Evolutionary conservation across 768 basidiomycete genomes (phyloP).

Genomic region (Hydnum rufescens): DNA sequence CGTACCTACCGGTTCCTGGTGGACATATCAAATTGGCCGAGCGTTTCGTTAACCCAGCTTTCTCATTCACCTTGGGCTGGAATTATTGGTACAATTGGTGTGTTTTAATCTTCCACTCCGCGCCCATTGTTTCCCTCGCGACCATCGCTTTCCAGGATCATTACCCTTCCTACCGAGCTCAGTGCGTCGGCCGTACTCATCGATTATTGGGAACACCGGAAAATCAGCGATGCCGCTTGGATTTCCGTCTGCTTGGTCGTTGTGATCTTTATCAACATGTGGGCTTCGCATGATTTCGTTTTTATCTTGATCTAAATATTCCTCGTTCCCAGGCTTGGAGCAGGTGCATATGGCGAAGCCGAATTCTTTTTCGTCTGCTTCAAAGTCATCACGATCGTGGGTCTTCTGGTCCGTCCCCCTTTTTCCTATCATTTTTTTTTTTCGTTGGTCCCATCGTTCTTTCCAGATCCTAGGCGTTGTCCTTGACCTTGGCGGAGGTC

Average conservation of each 20-base stretch:
- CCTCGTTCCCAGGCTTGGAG: background rate
- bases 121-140: background rate
- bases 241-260: slow-evolving; percentile 58
- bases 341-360: slow-evolving; percentile 24
- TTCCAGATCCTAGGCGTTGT: slow-evolving; percentile 42
- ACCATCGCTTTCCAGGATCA: slow-evolving; percentile 13
- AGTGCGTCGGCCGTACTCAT: slow-evolving; percentile 37
- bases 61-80: slow-evolving; percentile 29
- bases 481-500: slow-evolving; percentile 78
- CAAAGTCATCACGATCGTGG: slow-evolving; percentile 41
- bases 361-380: slow-evolving; percentile 85
- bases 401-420: slow-evolving; percentile 28
- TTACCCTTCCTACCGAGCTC: slow-evolving; percentile 16
- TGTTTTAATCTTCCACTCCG: background rate
- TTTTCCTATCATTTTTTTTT: background rate
- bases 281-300: slow-evolving; percentile 28
- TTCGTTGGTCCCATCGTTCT: background rate
- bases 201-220: slow-evolving; percentile 30
- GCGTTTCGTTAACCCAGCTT: slow-evolving; percentile 60
- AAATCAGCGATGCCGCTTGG: slow-evolving; percentile 43
- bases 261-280: slow-evolving; percentile 53
- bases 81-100: slow-evolving; percentile 18
- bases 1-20: slow-evolving; percentile 59
- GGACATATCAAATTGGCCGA: slow-evolving; percentile 35
- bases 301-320: background rate